Evolutionary conservation across 805 yeast species (phyloP).

Genomic region (Sugiyamaella floridensis): DNA sequence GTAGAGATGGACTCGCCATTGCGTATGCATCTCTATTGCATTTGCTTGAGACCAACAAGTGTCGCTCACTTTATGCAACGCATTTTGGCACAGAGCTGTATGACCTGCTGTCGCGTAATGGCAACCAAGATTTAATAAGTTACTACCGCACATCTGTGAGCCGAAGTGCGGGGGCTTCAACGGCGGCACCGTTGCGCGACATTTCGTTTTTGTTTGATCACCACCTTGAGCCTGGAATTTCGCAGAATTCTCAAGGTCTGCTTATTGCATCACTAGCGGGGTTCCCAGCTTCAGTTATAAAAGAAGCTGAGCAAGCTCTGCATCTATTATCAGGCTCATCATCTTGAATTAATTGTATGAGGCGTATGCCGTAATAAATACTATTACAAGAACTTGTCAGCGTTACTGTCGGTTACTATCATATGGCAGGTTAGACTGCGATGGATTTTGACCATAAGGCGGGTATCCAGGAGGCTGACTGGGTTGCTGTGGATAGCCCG

Average conservation of each 20-base stretch:
- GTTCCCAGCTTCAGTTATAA: slow-evolving; percentile 55
- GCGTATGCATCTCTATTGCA: slow-evolving; percentile 69
- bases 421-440: neutral
- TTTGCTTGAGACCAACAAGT: slow-evolving; percentile 46
- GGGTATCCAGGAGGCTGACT: too few relatives aligned
- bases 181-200: neutral
- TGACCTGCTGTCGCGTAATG: slow-evolving; percentile 32
- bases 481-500: neutral
- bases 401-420: neutral
- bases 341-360: neutral
- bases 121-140: slow-evolving; percentile 17
- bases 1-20: slow-evolving; percentile 75
- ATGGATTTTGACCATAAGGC: neutral
- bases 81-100: slow-evolving; percentile 62
- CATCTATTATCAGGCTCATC: neutral
- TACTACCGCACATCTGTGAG: slow-evolving; percentile 14
- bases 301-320: slow-evolving; percentile 38
- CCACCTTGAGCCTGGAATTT: slow-evolving; percentile 56
- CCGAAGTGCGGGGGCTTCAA: slow-evolving; percentile 8
- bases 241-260: slow-evolving; percentile 67
- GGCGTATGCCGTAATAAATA: neutral
- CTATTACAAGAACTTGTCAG: neutral
- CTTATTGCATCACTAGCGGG: slow-evolving; percentile 75
- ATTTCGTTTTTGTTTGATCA: slow-evolving; percentile 39
- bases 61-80: slow-evolving; percentile 82